These are phyloP conservation scores for Phalaenopsis equestris DNA, from an alignment of 106 monocot species.

Conservation along the genomic window DNA sequence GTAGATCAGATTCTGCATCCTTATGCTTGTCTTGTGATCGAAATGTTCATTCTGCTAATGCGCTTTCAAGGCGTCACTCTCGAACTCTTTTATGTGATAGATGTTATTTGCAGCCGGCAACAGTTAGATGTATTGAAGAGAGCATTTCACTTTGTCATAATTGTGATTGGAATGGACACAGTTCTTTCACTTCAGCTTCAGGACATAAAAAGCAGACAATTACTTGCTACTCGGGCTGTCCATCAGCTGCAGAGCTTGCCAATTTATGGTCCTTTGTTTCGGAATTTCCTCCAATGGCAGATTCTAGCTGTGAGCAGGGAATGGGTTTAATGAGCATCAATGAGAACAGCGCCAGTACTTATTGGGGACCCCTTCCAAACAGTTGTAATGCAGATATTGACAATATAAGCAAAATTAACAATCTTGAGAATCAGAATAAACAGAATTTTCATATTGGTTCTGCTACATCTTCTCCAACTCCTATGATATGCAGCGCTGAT, in stretches of 20 bases:
- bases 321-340: constrained; percentile 64
- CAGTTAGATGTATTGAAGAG: constrained; percentile 58
- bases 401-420: constrained; percentile 13
- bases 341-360: constrained; percentile 39
- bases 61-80: constrained; percentile 70
- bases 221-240: constrained; percentile 80
- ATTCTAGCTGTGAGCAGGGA: constrained; percentile 36
- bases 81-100: constrained; percentile 77
- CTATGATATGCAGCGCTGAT: constrained; percentile 18
- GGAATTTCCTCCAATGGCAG: constrained; percentile 33
- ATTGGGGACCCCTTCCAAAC: constrained; percentile 31
- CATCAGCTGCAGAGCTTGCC: constrained; percentile 73
- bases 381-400: constrained; percentile 17
- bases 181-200: constrained; percentile 12
- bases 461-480: constrained; percentile 22
- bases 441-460: constrained; percentile 34
- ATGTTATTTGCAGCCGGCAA: constrained; percentile 62
- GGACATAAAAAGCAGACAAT: constrained; percentile 61
- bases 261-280: constrained; percentile 64
- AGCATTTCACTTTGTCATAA: constrained; percentile 68
- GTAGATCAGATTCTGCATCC: constrained; percentile 78
- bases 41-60: constrained; percentile 85
- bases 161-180: constrained; percentile 70
- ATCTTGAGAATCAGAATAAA: constrained; percentile 29
- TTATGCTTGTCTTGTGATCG: constrained; percentile 89